These are phyloP conservation scores for Phytophthora brassicae DNA, from an alignment of 352 stramenopile genomes.

Conservation along the genomic window DNA sequence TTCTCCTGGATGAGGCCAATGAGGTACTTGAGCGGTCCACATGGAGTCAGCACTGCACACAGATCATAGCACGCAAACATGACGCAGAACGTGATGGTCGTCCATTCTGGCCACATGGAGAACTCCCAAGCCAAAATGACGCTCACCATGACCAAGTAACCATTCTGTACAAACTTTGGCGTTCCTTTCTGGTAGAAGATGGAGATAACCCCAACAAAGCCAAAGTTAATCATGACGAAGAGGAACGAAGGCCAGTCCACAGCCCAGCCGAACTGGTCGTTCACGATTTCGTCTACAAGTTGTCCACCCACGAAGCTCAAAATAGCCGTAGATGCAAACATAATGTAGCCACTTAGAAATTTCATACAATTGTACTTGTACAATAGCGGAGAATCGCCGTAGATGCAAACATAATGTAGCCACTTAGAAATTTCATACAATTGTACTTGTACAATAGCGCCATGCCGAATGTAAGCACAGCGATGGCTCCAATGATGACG, in stretches of 20 bases:
- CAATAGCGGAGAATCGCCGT: constrained; percentile 85
- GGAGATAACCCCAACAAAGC: constrained; percentile 83
- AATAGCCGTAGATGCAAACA: constrained; percentile 86
- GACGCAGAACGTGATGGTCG: constrained; percentile 90
- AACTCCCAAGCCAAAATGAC: constrained; percentile 98
- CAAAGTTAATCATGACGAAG: constrained; percentile 92
- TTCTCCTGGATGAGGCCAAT: constrained; percentile 93
- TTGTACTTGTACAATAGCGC: constrained; percentile 90
- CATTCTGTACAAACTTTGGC: constrained; percentile 89
- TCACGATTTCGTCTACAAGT: constrained; percentile 80
- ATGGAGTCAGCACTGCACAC: constrained; percentile 97
- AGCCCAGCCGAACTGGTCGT: constrained; percentile 69
- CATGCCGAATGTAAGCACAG: constrained; percentile 87
- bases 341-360: constrained; percentile 84
- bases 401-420: constrained; percentile 91
- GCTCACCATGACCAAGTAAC: constrained; percentile 94
- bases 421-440: constrained; percentile 76
- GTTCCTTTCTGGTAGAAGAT: constrained; percentile 91
- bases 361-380: constrained; percentile 90
- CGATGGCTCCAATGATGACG: constrained; percentile 88
- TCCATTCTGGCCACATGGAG: constrained; percentile 95
- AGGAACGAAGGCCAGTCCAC: constrained; percentile 79
- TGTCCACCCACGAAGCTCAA: constrained; percentile 87
- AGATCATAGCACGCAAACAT: constrained; percentile 98
- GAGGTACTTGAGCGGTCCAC: constrained; percentile 94